Base-by-base conservation (phyloP, 805 yeast species). In the Yarrowia keelungensis region DNA sequence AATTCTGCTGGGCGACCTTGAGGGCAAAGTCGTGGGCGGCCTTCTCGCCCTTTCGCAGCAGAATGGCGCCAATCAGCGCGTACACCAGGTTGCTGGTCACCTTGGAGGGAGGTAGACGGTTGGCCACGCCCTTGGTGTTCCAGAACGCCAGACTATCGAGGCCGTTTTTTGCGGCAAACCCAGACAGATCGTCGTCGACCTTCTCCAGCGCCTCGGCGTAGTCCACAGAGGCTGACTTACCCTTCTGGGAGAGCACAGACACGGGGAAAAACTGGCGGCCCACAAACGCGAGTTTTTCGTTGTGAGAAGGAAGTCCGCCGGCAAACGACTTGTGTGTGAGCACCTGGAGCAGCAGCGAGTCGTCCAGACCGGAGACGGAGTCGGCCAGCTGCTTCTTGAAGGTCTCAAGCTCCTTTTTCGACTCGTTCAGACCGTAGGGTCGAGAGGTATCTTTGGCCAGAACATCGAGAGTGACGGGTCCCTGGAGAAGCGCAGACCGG, bases 271-370 rank as follows among this genome's bases (percentile, higher is more conserved):
- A 73, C 69, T 75, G 74, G 46, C 72, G 73, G 46, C 80, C 98
- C 76, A 91, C 80, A 53, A 89, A 84, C 19, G 91, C 83, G 73
- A 94, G 81, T 77, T 89, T 90, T 76, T 92, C 97, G 79, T 93
- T 94, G 80, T 90, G 91, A 8, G 98, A 97, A 74, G 88, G 87
- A 71, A 85, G 81, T 10, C 97, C 98, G 79, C 91, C 96, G 5
- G 96, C 97, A 82, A 92, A 94, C 26, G 97, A 91, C 80, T 94
- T 94, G 80, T 94, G 98, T 7, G 98, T 93, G 74, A 93, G 81
- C 49, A 91, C 87, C 80, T 94, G 98, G 71, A 92, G 81, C 26
- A 89, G 79, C 69, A 89, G 72, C 8, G 83, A 82, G 74, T 91
- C 89, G 5, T 89, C 82, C 50, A 93, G 80, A 50, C 81, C 72